phyloP scores from a whole-genome alignment of 306 rosid species.

The Rosa multiflora region DNA sequence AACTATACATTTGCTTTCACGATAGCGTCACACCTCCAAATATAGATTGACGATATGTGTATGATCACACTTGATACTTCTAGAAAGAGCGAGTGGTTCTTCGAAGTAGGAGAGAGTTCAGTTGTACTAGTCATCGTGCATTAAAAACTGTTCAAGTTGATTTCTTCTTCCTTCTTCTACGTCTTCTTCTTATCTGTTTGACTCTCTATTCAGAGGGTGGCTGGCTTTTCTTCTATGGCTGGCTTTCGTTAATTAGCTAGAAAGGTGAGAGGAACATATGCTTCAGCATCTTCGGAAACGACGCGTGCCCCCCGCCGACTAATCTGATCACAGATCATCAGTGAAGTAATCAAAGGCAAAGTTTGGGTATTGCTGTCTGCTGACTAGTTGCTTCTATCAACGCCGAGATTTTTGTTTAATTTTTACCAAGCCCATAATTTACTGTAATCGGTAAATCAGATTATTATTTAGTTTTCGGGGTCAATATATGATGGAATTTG shows the following conservation, averaged over 20 bases:
- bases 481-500: not conserved
- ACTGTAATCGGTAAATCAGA: not conserved
- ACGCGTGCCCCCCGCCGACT: conserved; percentile 14
- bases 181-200: not conserved
- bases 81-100: not conserved
- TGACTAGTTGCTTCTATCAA: not conserved
- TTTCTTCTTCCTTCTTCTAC: not conserved
- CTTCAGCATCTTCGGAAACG: not conserved
- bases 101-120: conserved; percentile 3
- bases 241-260: not conserved
- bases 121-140: not conserved
- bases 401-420: not conserved
- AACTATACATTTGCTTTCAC: not conserved
- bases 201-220: not conserved
- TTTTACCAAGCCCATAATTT: too few relatives aligned
- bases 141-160: not conserved
- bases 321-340: not conserved
- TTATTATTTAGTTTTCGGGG: not conserved
- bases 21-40: not conserved
- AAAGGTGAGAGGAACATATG: conserved; percentile 5
- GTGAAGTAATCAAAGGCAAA: not conserved
- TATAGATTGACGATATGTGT: not conserved
- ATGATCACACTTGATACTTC: not conserved
- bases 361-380: not conserved
- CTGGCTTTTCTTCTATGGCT: not conserved